A percentile compares a stretch with the other conserved stretches of the same genome.
Conservation (phyloP, 2,329 filamentous ascomycete species). For the Aspergillus neoniger region DNA sequence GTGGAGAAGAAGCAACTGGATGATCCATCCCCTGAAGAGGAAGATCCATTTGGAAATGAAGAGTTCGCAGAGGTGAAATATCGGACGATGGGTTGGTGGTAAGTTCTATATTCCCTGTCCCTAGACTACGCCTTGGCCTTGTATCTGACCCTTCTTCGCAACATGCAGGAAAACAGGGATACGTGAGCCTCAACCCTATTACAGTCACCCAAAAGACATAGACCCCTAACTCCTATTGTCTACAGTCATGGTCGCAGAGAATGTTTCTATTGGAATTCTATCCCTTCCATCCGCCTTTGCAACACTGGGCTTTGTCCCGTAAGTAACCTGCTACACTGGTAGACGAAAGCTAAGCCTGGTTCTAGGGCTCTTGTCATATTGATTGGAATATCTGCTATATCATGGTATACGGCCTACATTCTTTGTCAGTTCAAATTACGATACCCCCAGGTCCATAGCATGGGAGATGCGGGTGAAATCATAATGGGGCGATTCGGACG, state of each 20-base stretch:
- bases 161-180: conserved; percentile 38
- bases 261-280: conserved; percentile 59
- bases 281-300: conserved; percentile 58
- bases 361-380: conserved; percentile 55
- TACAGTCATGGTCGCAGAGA: conserved; percentile 60
- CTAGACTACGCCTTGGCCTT: neutral
- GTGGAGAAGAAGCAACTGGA: conserved; percentile 16
- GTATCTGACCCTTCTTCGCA: conserved; percentile 3
- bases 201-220: neutral
- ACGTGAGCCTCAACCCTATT: conserved; percentile 29
- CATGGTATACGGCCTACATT: conserved; percentile 62
- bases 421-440: conserved; percentile 60
- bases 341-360: neutral
- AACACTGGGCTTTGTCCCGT: conserved; percentile 57
- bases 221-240: conserved; percentile 12
- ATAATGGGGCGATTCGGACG: conserved; percentile 64
- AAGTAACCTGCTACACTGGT: conserved; percentile 20
- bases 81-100: conserved; percentile 52
- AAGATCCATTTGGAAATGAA: conserved; percentile 44
- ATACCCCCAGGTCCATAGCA: conserved; percentile 63
- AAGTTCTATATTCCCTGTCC: conserved; percentile 8
- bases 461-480: conserved; percentile 67
- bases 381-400: conserved; percentile 54
- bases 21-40: conserved; percentile 5
- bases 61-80: conserved; percentile 49